A percentile compares a stretch with the other conserved stretches of the same genome.
Conservation (phyloP, 305 asterid species). For the Fraxinus dipetala region DNA sequence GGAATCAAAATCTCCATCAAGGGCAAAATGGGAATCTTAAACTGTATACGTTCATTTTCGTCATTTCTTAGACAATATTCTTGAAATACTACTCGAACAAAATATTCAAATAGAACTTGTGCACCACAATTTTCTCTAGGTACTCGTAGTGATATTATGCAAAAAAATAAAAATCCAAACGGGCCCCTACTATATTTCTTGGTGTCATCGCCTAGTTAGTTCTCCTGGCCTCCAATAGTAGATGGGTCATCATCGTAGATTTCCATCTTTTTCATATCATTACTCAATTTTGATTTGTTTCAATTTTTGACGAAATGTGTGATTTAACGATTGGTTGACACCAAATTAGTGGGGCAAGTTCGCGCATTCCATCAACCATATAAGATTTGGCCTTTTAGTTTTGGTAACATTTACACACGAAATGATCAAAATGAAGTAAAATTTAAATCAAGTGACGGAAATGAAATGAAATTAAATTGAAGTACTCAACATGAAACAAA, state of each 20-base stretch:
- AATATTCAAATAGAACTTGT: neutral
- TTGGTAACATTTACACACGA: neutral
- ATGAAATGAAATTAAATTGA: neutral
- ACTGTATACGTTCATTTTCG: neutral
- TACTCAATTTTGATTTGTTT: neutral
- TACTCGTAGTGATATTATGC: neutral
- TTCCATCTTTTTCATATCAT: neutral
- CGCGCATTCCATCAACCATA: neutral
- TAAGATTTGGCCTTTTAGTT: neutral
- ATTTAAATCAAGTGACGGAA: neutral
- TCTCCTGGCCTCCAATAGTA: neutral
- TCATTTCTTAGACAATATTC: neutral
- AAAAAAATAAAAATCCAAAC: neutral
- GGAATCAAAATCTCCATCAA: constrained; percentile 19
- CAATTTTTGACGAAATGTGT: neutral
- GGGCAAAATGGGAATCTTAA: constrained; percentile 30
- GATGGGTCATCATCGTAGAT: neutral
- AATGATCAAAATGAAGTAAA: neutral
- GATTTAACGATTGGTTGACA: neutral
- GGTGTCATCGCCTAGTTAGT: neutral
- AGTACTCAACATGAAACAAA: neutral
- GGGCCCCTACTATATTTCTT: neutral
- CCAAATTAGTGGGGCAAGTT: neutral
- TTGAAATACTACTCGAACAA: neutral
- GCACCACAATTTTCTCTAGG: neutral